Base-by-base conservation (phyloP, 192 early-diverging fungal genomes). In the Coemansia sp. region DNA sequence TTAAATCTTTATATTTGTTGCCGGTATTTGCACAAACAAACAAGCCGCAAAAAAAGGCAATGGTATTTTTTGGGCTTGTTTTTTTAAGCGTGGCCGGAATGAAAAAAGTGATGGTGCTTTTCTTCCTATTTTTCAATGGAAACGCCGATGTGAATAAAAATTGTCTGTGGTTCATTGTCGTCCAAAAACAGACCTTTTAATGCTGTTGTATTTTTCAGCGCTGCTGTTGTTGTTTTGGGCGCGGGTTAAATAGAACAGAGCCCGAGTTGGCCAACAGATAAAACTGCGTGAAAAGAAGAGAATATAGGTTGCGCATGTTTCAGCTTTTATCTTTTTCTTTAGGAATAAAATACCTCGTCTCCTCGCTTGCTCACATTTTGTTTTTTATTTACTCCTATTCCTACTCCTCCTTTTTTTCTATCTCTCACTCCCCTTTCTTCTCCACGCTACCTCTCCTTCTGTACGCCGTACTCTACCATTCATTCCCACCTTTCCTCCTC, bases 401-500 rank as follows among this genome's bases (percentile, higher is more conserved):
- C 13, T 51, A 19, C 14, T 51, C 20, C 25, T 27, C 8, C 49
- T 27, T 48, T 48, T 48, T 19, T 48, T 6, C 14, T 48, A 6
- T 14, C 20, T 48, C 46, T 4, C 14, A 48, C 14, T 48, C 46
- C 10, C 22, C 25, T 27, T 27, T 23, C 25, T 51, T 23, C 22
- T 51, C 25, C 13, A 3, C 25, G 2, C 22, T 3, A 19, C 22
- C 18, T 4, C 22, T 8, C 20, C 22, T 51, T 42, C 14, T 42
- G 39, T 51, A 51, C n/a, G 20, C 49, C 25, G 20, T 11, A 51
- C 49, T 51, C 22, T 51, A 51, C 20, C 49, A 27, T 51, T 25
- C 1, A 6, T 51, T 48, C 13, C 30, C 30, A 32, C 30, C 30
- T 32, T 32, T 32, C n/a, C n/a, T n/a, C n/a, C n/a, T n/a, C n/a